Percentiles rank a stretch among this genome's conserved stretches.
These are phyloP conservation scores for Vitis labrusca DNA, from an alignment of 164 flowering plant species.

Conservation along the genomic window DNA sequence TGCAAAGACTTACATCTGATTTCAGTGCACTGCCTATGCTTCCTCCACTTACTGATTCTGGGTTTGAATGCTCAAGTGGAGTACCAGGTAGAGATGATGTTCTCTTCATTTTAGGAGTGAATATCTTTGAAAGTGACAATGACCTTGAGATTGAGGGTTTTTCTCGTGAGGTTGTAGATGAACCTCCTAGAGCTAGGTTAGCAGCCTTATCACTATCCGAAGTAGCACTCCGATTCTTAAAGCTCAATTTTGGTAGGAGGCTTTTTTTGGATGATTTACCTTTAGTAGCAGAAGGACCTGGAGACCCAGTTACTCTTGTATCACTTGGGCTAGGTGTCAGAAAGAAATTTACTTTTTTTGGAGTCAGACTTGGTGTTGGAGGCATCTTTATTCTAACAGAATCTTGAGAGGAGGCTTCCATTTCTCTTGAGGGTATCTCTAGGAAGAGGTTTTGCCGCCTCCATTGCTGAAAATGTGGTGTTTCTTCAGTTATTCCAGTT, in stretches of 20 bases:
- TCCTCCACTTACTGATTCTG: slow-evolving; percentile 37
- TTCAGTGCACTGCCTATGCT: slow-evolving; percentile 21
- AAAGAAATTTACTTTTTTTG: slow-evolving; percentile 58
- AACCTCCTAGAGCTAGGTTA: slow-evolving; percentile 21
- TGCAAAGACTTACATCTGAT: slow-evolving; percentile 31
- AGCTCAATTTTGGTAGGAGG: slow-evolving; percentile 51
- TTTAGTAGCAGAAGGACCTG: slow-evolving; percentile 40
- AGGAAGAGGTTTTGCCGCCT: slow-evolving; percentile 52
- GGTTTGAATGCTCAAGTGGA: slow-evolving; percentile 26
- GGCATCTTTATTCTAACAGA: slow-evolving; percentile 52
- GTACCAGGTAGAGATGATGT: slow-evolving; percentile 61
- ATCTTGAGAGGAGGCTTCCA: slow-evolving; percentile 30
- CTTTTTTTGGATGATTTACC: slow-evolving; percentile 41
- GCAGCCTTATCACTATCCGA: slow-evolving; percentile 44
- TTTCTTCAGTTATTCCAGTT: slow-evolving; percentile 29
- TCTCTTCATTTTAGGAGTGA: slow-evolving; percentile 57
- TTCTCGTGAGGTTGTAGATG: slow-evolving; percentile 25
- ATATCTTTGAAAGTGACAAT: slow-evolving; percentile 54
- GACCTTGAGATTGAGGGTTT: slow-evolving; percentile 52
- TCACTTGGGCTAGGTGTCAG: slow-evolving; percentile 36
- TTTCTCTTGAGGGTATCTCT: slow-evolving; percentile 50
- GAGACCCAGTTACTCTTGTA: slow-evolving; percentile 29
- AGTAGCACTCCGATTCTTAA: slow-evolving; percentile 31
- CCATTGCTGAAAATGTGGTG: slow-evolving; percentile 30
- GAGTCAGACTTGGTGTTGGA: slow-evolving; percentile 51